These are phyloP conservation scores for Ophiostoma ips DNA, from an alignment of 2,329 filamentous ascomycete genomes.

Conservation along the genomic window DNA sequence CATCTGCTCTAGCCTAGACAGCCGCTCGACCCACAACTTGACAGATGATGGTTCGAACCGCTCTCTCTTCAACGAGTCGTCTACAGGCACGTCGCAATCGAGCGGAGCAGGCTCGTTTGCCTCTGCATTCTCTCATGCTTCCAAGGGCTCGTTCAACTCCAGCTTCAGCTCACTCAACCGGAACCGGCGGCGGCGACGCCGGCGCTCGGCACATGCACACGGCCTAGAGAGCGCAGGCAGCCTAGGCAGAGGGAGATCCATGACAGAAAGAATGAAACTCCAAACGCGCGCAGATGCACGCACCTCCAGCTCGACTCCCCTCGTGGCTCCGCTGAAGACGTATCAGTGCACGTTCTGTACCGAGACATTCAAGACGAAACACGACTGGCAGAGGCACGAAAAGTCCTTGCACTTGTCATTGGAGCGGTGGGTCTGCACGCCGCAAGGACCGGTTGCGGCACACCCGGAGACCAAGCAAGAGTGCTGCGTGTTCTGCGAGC, in stretches of 20 bases:
- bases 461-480: constrained; percentile 44
- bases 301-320: constrained; percentile 13
- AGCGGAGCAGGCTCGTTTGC: constrained; percentile 40
- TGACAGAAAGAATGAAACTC: background rate
- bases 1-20: constrained; percentile 36
- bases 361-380: constrained; percentile 52
- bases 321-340: constrained; percentile 35
- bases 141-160: constrained; percentile 41
- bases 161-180: constrained; percentile 34
- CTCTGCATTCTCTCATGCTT: constrained; percentile 45
- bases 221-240: background rate
- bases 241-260: no score
- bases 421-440: constrained; percentile 51
- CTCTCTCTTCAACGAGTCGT: constrained; percentile 45
- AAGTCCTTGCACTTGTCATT: constrained; percentile 52
- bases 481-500: constrained; percentile 46
- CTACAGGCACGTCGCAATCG: constrained; percentile 45
- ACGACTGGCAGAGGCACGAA: constrained; percentile 59
- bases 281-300: constrained; percentile 21
- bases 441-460: constrained; percentile 39
- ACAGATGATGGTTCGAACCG: constrained; percentile 47
- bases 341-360: constrained; percentile 58
- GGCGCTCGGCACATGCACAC: constrained; percentile 24
- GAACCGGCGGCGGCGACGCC: constrained; percentile 35
- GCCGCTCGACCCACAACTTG: constrained; percentile 41